These are phyloP conservation scores for Colletotrichum incanum DNA, from an alignment of 2,329 filamentous ascomycete genomes.

Conservation along the genomic window DNA sequence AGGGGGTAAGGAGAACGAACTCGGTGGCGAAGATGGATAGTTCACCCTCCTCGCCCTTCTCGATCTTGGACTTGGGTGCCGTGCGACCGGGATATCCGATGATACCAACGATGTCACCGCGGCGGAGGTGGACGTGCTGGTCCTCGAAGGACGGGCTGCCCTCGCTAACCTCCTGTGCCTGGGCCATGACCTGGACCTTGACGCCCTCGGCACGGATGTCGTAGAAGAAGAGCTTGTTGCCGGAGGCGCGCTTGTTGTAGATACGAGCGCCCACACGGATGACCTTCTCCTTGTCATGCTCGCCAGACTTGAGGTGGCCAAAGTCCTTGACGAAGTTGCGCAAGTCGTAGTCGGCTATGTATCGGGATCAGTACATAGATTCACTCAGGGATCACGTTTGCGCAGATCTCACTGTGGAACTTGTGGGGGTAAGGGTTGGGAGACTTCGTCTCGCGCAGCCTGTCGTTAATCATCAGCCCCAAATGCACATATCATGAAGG, in stretches of 20 bases:
- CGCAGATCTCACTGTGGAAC: constrained; percentile 50
- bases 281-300: constrained; percentile 81
- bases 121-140: constrained; percentile 89
- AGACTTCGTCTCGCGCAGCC: constrained; percentile 78
- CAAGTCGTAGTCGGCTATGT: constrained; percentile 86
- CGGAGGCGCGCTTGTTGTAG: constrained; percentile 87
- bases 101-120: constrained; percentile 94
- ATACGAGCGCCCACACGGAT: constrained; percentile 88
- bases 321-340: constrained; percentile 85
- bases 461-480: constrained; percentile 55
- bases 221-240: constrained; percentile 92
- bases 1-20: constrained; percentile 89
- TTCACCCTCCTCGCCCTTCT: constrained; percentile 85
- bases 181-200: constrained; percentile 93
- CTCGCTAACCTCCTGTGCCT: constrained; percentile 82
- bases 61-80: constrained; percentile 89
- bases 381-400: constrained; percentile 8
- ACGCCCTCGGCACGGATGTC: constrained; percentile 78
- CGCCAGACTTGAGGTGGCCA: constrained; percentile 87
- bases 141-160: constrained; percentile 80
- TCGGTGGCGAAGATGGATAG: constrained; percentile 94
- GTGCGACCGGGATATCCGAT: constrained; percentile 86
- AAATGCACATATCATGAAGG: constrained; percentile 61
- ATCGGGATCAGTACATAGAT: constrained; percentile 55
- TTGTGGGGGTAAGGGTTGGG: constrained; percentile 94